A percentile compares a stretch with the other conserved stretches of the same genome.
phyloP scores from a whole-genome alignment of 495 filamentous ascomycete species.

The Trichoderma virens region DNA sequence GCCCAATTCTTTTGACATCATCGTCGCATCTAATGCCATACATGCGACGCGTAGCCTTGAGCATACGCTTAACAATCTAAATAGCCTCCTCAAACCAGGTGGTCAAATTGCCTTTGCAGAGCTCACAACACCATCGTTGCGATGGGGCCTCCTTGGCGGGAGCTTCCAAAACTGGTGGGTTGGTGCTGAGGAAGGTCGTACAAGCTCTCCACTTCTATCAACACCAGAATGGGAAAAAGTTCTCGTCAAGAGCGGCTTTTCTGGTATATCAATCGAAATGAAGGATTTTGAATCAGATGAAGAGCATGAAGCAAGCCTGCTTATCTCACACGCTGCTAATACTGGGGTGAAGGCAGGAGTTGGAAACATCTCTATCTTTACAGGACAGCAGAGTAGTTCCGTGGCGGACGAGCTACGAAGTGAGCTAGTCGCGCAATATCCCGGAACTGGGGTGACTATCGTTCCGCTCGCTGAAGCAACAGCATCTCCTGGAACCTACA shows the following conservation, averaged over 20 bases:
- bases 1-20: constrained; percentile 17
- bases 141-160: constrained; percentile 24
- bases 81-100: constrained; percentile 25
- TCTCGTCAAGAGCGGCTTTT: constrained; percentile 25
- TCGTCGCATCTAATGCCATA: constrained; percentile 24
- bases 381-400: background rate
- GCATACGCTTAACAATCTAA: constrained; percentile 28
- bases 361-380: background rate
- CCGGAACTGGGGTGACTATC: background rate
- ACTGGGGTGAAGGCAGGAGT: background rate
- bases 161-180: constrained; percentile 34
- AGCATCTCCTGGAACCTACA: constrained; percentile 1
- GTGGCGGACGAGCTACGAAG: background rate
- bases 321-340: background rate
- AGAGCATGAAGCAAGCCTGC: constrained; percentile 24
- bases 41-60: constrained; percentile 33
- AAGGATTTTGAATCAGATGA: constrained; percentile 23
- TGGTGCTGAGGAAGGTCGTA: constrained; percentile 24
- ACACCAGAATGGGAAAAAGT: constrained; percentile 27
- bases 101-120: constrained; percentile 23
- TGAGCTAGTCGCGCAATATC: background rate
- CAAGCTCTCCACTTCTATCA: constrained; percentile 25
- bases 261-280: constrained; percentile 13
- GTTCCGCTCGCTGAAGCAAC: background rate
- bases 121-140: constrained; percentile 14